A percentile compares a stretch with the other conserved stretches of the same genome.
These are phyloP conservation scores for Nicotiana knightiana DNA, from an alignment of 257 asterid species.

Conservation along the genomic window DNA sequence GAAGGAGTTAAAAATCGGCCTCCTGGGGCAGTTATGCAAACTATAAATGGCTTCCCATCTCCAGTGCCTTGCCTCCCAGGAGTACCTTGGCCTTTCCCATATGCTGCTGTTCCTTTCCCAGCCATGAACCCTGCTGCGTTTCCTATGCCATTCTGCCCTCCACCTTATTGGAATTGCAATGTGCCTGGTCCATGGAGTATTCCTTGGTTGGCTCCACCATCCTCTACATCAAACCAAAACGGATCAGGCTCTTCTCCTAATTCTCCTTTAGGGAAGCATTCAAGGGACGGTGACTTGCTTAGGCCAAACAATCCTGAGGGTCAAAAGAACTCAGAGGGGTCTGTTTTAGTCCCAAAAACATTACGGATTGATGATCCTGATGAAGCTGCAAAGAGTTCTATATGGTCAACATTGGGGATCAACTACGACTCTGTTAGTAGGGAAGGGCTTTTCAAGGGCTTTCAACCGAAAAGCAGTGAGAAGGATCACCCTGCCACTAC, in stretches of 20 bases:
- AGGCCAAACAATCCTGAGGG: conserved; percentile 23
- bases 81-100: conserved; percentile 57
- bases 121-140: conserved; percentile 44
- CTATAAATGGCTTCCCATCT: conserved; percentile 37
- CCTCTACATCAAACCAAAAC: conserved; percentile 29
- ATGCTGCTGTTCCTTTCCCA: conserved; percentile 44
- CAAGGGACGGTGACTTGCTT: conserved; percentile 54
- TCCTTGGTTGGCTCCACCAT: conserved; percentile 46
- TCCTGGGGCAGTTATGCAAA: conserved; percentile 35
- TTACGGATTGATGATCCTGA: conserved; percentile 80
- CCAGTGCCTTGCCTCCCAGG: conserved; percentile 55
- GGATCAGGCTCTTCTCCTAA: conserved; percentile 18
- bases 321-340: conserved; percentile 23
- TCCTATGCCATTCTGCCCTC: conserved; percentile 53
- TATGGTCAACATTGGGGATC: conserved; percentile 83
- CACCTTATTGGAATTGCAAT: conserved; percentile 60
- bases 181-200: conserved; percentile 52
- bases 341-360: conserved; percentile 60
- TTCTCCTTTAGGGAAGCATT: conserved; percentile 68
- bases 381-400: conserved; percentile 84
- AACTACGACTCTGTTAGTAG: conserved; percentile 37
- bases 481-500: conserved; percentile 22
- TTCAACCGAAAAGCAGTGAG: conserved; percentile 42
- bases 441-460: conserved; percentile 57
- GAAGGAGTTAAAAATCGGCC: conserved; percentile 24